Conservation (phyloP, 345 rosid species). For the Combretum micranthum region DNA sequence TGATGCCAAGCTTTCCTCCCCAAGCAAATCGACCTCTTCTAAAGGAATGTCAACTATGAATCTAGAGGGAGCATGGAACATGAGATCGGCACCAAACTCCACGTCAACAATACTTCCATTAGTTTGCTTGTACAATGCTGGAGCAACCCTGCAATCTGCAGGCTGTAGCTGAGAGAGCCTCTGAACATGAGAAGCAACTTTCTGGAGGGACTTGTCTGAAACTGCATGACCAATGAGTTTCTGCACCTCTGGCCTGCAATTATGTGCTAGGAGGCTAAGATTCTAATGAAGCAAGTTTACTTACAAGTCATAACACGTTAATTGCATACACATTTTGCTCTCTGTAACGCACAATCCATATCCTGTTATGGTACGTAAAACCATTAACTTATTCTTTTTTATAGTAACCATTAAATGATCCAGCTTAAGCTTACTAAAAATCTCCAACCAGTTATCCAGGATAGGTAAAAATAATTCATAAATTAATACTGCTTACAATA, state of each 20-base stretch:
- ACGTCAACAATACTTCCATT: constrained; percentile 30
- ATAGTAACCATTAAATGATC: no score
- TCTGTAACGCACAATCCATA: no score
- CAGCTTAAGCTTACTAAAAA: no score
- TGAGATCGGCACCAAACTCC: constrained; percentile 81
- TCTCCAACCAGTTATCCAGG: no score
- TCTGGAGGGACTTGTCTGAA: constrained; percentile 39
- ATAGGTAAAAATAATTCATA: no score
- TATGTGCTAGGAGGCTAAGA: not conserved
- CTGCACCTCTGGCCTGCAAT: constrained; percentile 67
- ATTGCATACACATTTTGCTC: not conserved
- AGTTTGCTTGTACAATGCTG: constrained; percentile 25
- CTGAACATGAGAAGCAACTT: constrained; percentile 49
- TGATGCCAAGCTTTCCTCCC: constrained; percentile 30
- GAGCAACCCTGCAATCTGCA: constrained; percentile 18
- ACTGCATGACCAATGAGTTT: constrained; percentile 57
- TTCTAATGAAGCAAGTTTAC: not conserved
- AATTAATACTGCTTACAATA: no score
- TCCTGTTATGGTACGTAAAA: no score
- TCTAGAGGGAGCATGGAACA: constrained; percentile 65
- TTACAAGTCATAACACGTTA: not conserved
- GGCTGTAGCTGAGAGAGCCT: constrained; percentile 60
- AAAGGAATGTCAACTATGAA: constrained; percentile 61
- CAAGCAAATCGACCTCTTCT: constrained; percentile 40
- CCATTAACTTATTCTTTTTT: no score